Evolutionary conservation across 2,329 filamentous ascomycete genomes (phyloP), one percentile per base, ranked within the genome.

Genomic region (Bipolaris oryzae): DNA sequence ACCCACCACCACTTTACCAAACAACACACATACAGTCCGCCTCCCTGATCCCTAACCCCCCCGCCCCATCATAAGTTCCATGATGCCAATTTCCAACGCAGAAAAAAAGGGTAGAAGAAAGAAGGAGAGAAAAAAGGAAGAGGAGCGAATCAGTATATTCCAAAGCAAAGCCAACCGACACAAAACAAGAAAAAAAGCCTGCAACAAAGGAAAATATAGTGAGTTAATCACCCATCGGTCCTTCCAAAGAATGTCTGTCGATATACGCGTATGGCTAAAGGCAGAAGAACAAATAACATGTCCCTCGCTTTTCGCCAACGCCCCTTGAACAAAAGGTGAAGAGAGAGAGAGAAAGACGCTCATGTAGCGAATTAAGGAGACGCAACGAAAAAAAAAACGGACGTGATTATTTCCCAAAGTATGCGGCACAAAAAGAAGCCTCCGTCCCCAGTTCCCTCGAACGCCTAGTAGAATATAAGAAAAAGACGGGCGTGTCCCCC

Each of bases 151-250:
- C 15, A 20, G 10, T 15, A n/a, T 23, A 25, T 42, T 21, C 20
- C 20, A 62, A 49, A 43, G 37, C 61, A 35, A 35, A 35, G 15
- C 13, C 35, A 34, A 46, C 11, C 11, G 21, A 33, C 18, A 35
- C 5, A 25, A 7, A 15, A 34, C 15, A 18, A 46, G 10, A 20
- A 41, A 20, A 20, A n/a, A 25, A 25, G n/a, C 6, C 11, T 25
- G 21, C 20, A 23, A 42, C 39, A 42, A 23, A 42, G 21, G 39
- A 42, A 42, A 42, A 15, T 25, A 23, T 31, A 13, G 28, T 11
- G 7, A 21, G 20, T 23, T 21, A 23, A 42, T 13, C 20, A 7
- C 13, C 13, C 20, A 6, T 42, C 13, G 39, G 13, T 42, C 15
- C 20, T 23, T 41, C 39, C 39, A 42, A 25, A n/a, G 39, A 42